Evolutionary conservation across 1,139 yeast genomes (phyloP), one percentile per base, ranked within the genome.

Genomic region (Casaregolazyma suthepensis): DNA sequence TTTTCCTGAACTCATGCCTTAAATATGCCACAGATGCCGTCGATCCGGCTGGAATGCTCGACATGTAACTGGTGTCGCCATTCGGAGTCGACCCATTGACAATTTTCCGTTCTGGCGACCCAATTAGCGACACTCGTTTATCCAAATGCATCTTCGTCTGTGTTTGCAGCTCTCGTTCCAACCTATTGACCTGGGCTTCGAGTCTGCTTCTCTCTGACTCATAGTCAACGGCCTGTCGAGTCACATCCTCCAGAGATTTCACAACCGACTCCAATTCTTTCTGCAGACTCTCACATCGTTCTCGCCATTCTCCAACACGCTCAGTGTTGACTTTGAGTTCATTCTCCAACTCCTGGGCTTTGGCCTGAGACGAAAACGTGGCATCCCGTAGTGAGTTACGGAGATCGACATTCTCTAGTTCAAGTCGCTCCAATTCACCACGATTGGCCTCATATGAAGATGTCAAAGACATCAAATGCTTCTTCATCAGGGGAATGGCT

Each of bases 1-100:
- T 77, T 62, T 80, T 81, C 63, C 82, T 82, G 72, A 87, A 87
- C 67, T 87, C 91, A 60, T 82, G 79, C 54, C 90, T 75, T 61
- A 87, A 71, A 1, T 84, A 53, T 22, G 68, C 61, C 37, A 66
- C 69, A 22, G 65, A 60, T 7, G 49, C 12, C 13, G 56, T 22
- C 23, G 19, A 22, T 29, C 29, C 49, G 17, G 40, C 15, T 12
- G 46, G 29, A 19, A 20, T 40, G 49, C 51, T 53, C n/a, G 31
- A 43, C 10, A 23, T 43, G 2, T 47, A 18, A 43, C 26, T 37
- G 17, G 29, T 3, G 7, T n/a, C 26, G 26, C 43, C 50, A 9
- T 48, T 51, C 10, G 15, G 45, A 15, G 4, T 13, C 15, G 20
- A 29, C 9, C 26, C 35, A 13, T 31, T 44, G 22, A n/a, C 22